Base-by-base conservation (phyloP, 805 yeast genomes). In the Ogataea naganishii region DNA sequence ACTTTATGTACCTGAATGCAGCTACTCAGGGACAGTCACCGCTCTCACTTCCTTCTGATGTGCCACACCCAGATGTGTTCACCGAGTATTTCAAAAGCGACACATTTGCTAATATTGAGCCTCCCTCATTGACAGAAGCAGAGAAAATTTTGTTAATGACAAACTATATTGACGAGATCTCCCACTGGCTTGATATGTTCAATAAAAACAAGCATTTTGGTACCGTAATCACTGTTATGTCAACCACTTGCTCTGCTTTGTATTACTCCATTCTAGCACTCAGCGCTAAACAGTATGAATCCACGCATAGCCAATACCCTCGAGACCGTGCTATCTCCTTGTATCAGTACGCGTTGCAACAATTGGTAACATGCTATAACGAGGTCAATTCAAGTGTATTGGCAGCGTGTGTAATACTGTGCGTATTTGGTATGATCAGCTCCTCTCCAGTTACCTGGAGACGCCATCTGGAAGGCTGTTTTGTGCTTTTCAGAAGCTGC, bases 401-500 rank as follows among this genome's bases (percentile, higher is more conserved):
- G 13, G 44, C 46, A 8, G 38, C 50, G 6, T 45, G 50, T 31
- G 50, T 45, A 15, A 32, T 41, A 10, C 34, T 45, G 11, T 45
- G 68, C 46, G 59, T 59, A 3, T 51, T 62, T 25, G 68, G 60
- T 27, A 60, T 62, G 63, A 57, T 62, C 60, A 49, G 58, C 6
- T 48, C 60, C 2, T 44, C 58, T 4, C 64, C 66, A 8, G 46
- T 49, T 14, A 51, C 55, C 33, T 60, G 66, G 66, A 41, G 65
- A 26, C 49, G 56, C 26, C 66, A 62, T 38, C 42, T 61, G 8
- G 64, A 58, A 44, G 69, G 67, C 5, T 62, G 68, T 40, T 53
- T 58, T 2, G 56, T 59, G 0, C 35, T 58, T 27, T 59, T 62
- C 35, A 51, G 49, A 28, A 51, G 60, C 14, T 48, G 51, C 23